These are phyloP conservation scores for Stachybotrys chartarum DNA, from an alignment of 2,329 filamentous ascomycete species.

Conservation along the genomic window DNA sequence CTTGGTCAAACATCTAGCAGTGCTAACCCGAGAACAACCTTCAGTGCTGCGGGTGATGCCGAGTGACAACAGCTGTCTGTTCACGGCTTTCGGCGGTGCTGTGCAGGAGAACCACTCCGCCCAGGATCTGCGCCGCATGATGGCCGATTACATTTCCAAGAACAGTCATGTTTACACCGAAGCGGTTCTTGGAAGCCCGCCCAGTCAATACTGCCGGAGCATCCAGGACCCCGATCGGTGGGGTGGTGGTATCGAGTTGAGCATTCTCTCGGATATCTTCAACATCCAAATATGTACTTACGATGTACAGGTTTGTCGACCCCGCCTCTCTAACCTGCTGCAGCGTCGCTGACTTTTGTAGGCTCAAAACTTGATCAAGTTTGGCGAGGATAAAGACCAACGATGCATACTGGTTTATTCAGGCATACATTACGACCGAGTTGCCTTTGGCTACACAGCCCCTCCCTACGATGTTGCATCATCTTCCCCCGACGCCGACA, in stretches of 20 bases:
- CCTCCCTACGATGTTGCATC: constrained; percentile 47
- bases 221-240: constrained; percentile 76
- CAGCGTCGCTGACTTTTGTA: constrained; percentile 5
- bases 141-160: constrained; percentile 70
- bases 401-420: constrained; percentile 82
- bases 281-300: constrained; percentile 79
- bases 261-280: constrained; percentile 78
- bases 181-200: constrained; percentile 67
- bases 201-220: constrained; percentile 71
- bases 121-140: constrained; percentile 60
- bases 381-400: constrained; percentile 65
- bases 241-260: constrained; percentile 88
- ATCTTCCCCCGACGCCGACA: constrained; percentile 66
- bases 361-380: constrained; percentile 41
- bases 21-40: constrained; percentile 13
- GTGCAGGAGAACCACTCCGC: constrained; percentile 52
- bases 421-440: constrained; percentile 88
- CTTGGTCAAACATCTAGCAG: background rate
- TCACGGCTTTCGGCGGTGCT: constrained; percentile 78
- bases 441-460: constrained; percentile 64
- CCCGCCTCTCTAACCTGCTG: background rate
- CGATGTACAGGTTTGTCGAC: constrained; percentile 54
- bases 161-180: constrained; percentile 67
- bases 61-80: constrained; percentile 92
- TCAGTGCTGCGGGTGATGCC: constrained; percentile 86